Conservation (phyloP, 108 stramenopile species). For the Nitzschia inconspicua region DNA sequence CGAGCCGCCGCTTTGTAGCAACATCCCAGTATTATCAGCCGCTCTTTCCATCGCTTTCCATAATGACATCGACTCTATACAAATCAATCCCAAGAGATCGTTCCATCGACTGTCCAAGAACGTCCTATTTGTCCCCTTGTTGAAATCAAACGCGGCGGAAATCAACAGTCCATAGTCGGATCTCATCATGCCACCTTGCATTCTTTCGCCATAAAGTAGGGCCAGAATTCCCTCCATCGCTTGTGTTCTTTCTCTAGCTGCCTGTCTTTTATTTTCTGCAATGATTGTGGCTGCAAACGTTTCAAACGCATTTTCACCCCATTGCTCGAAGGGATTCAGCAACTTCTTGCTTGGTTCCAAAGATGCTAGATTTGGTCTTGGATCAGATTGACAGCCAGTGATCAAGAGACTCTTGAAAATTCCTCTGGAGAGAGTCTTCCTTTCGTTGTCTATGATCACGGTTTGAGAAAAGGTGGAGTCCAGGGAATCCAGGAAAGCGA, state of each 20-base stretch:
- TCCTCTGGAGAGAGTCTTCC: conserved; percentile 5
- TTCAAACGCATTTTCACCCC: no score
- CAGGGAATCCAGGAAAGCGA: conserved; percentile 13
- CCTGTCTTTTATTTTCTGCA: not conserved
- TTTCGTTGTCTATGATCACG: not conserved
- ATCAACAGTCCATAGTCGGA: conserved; percentile 4
- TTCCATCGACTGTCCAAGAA: not conserved
- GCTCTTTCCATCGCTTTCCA: conserved; percentile 43
- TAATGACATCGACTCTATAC: conserved; percentile 56
- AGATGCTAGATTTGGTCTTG: conserved; percentile 1
- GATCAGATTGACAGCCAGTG: conserved; percentile 6
- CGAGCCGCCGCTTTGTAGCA: no score
- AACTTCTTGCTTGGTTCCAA: conserved; percentile 7
- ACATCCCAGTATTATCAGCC: not conserved
- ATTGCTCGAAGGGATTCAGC: not conserved
- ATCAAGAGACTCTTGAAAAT: conserved; percentile 18
- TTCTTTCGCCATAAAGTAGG: conserved; percentile 50
- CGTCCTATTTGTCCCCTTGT: not conserved
- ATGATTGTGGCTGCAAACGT: not conserved
- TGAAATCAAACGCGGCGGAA: not conserved
- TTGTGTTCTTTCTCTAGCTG: conserved; percentile 36
- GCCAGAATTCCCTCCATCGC: conserved; percentile 57
- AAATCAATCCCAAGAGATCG: conserved; percentile 46
- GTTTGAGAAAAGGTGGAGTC: not conserved
- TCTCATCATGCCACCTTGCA: conserved; percentile 46